Percentiles rank a stretch among this genome's conserved stretches.
phyloP scores from a whole-genome alignment of 768 basidiomycete genomes.

The Boletus vermiculosoides region DNA sequence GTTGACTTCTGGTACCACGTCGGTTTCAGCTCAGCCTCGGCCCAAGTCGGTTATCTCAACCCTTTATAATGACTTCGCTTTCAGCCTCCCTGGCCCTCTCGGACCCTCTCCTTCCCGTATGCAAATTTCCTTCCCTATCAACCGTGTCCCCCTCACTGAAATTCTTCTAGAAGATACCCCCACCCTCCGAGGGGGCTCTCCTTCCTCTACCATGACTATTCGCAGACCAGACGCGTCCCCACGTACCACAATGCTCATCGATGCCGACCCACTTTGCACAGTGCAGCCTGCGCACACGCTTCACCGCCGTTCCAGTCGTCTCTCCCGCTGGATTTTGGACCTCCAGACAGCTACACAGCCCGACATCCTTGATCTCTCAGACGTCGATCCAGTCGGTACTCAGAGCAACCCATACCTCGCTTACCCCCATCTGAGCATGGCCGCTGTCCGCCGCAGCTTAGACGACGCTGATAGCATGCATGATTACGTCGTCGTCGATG shows the following conservation, averaged over 20 bases:
- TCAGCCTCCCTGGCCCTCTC: background rate
- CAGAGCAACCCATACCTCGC: slow-evolving; percentile 42
- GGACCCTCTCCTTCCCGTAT: slow-evolving; percentile 17
- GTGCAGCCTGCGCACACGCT: slow-evolving; percentile 11
- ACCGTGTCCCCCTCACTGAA: slow-evolving; percentile 37
- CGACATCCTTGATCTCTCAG: slow-evolving; percentile 19
- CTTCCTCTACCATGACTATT: slow-evolving; percentile 32
- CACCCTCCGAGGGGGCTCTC: slow-evolving; percentile 19
- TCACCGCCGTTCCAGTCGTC: slow-evolving; percentile 38
- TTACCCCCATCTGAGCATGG: slow-evolving; percentile 36
- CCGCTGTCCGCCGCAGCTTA: slow-evolving; percentile 26
- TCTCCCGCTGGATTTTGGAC: slow-evolving; percentile 47
- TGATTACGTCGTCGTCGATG: slow-evolving; percentile 43
- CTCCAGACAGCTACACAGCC: slow-evolving; percentile 30
- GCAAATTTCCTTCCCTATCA: slow-evolving; percentile 19
- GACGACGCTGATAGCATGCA: slow-evolving; percentile 38
- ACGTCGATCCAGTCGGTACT: slow-evolving; percentile 29
- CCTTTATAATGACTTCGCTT: slow-evolving; percentile 23
- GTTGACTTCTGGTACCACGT: slow-evolving; percentile 15
- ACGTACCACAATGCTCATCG: slow-evolving; percentile 7
- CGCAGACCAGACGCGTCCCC: slow-evolving; percentile 28
- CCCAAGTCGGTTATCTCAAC: slow-evolving; percentile 15
- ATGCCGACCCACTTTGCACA: slow-evolving; percentile 11
- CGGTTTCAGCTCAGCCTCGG: slow-evolving; percentile 11
- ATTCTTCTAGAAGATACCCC: slow-evolving; percentile 16